Base-by-base conservation (phyloP, 169 alveolate genomes). In the Nephromyces sp. region DNA sequence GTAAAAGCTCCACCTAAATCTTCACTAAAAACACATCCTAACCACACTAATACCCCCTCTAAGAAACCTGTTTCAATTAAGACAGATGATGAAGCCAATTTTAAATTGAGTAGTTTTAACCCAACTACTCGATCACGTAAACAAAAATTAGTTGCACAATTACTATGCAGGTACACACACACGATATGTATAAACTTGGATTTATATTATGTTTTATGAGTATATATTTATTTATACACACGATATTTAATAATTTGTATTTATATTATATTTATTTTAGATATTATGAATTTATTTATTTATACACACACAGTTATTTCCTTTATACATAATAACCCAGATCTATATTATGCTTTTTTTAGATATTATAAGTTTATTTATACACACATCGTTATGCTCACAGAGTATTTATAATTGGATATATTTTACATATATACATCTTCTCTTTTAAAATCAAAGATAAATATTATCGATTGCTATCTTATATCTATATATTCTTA, bases 71-170 rank as follows among this genome's bases (percentile, higher is more conserved):
- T n/a, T n/a, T n/a, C n/a, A n/a, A n/a, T n/a, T n/a, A n/a, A n/a
- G n/a, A n/a, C n/a, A n/a, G 74, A 34, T 66, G 85, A 71, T 66
- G 63, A 83, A 51, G 82, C 76, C 30, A 69, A 80, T 24, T 80
- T 84, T 8, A 63, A 73, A 72, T 77, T 84, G 84, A 85, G 89
- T 1, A 68, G 84, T 6, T 84, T 84, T 57, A 85, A 84, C 62
- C 89, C 89, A 3, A 70, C 76, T 3, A 79, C 77, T 62, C 62
- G 89, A 28, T 72, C 79, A 33, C 8, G 63, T 1, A 84, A 75
- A 63, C 87, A 78, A 66, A 79, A 81, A 29, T 80, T 84, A 31
- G 89, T 84, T 25, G 86, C 89, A 0, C 89, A 84, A 28, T 67
- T 84, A 32, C 79, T 84, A 53, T 72, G 80, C 28, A 51, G 78